Evolutionary conservation across 2,329 filamentous ascomycete species (phyloP).

Genomic region (Bipolaris zeicola): DNA sequence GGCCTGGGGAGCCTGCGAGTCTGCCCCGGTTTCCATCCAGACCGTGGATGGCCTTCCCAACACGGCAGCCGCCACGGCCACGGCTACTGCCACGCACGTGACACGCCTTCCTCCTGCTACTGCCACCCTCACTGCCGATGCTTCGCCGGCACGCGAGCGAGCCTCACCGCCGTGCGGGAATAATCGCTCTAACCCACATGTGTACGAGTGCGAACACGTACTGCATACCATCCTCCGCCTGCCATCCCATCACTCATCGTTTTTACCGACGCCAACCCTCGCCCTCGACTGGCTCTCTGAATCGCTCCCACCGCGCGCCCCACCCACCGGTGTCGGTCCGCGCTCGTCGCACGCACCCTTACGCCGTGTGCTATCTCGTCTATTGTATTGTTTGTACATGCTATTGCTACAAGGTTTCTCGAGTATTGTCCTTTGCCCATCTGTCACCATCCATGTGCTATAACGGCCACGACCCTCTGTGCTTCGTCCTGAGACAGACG

Average conservation of each 20-base stretch:
- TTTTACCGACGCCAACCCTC: conserved; percentile 15
- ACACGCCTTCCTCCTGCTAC: not conserved
- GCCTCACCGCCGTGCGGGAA: conserved; percentile 20
- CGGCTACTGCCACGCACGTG: not conserved
- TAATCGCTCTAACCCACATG: conserved; percentile 12
- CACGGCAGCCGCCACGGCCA: conserved; percentile 5
- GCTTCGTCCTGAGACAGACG: conserved; percentile 29
- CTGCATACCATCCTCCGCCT: not conserved
- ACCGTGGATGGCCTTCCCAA: conserved; percentile 13
- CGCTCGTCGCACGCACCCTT: not conserved
- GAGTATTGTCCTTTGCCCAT: not conserved
- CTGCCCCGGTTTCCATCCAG: not conserved
- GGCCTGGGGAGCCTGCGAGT: too few relatives aligned
- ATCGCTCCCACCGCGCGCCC: conserved; percentile 10
- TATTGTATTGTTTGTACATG: too few relatives aligned
- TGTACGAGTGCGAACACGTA: not conserved
- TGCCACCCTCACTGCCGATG: conserved; percentile 21
- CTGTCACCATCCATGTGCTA: conserved; percentile 15
- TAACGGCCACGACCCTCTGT: conserved; percentile 22
- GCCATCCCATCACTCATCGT: not conserved
- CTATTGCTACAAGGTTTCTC: not conserved
- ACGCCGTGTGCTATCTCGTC: too few relatives aligned
- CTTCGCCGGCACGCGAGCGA: conserved; percentile 23
- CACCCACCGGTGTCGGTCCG: conserved; percentile 18
- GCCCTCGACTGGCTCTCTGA: conserved; percentile 8